These are phyloP conservation scores for Oidiodendron maius DNA, from an alignment of 495 filamentous ascomycete species.

Conservation along the genomic window DNA sequence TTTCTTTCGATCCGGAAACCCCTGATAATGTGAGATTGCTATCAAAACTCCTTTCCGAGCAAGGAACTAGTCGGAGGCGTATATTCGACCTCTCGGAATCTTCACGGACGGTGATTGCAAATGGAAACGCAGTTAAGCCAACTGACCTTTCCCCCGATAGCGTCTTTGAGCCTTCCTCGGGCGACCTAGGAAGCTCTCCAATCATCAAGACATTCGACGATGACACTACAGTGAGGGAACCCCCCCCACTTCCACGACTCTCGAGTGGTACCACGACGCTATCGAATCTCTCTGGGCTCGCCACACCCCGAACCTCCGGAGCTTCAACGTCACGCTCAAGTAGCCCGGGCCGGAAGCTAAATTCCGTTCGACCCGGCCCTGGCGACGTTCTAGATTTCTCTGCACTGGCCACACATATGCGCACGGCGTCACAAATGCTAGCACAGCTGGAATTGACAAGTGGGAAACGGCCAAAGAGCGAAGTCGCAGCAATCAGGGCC, in stretches of 20 bases:
- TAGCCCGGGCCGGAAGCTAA: slow-evolving; percentile 50
- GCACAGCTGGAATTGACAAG: slow-evolving; percentile 68
- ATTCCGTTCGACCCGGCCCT: slow-evolving; percentile 29
- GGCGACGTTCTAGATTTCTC: slow-evolving; percentile 63
- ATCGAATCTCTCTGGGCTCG: slow-evolving; percentile 40
- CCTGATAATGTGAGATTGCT: slow-evolving; percentile 58
- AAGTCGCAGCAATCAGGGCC: slow-evolving; percentile 68
- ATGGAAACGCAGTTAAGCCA: slow-evolving; percentile 25
- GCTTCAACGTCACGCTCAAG: slow-evolving; percentile 51
- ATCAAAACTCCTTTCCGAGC: slow-evolving; percentile 52
- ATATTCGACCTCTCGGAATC: slow-evolving; percentile 64
- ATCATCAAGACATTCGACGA: slow-evolving; percentile 50
- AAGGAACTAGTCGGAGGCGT: slow-evolving; percentile 49
- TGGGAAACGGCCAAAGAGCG: slow-evolving; percentile 62
- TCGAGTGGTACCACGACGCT: slow-evolving; percentile 50
- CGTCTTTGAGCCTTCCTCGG: slow-evolving; percentile 67
- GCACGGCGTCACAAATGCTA: slow-evolving; percentile 72
- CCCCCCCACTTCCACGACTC: slow-evolving; percentile 34
- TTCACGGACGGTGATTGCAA: slow-evolving; percentile 16
- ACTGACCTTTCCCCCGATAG: slow-evolving; percentile 50
- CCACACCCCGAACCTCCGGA: slow-evolving; percentile 43
- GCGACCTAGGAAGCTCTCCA: slow-evolving; percentile 64
- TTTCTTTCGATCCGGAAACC: slow-evolving; percentile 65
- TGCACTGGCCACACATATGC: slow-evolving; percentile 72
- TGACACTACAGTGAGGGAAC: slow-evolving; percentile 13